These are phyloP conservation scores for Pichia rugopelliculosa DNA, from an alignment of 805 yeast species.

Conservation along the genomic window DNA sequence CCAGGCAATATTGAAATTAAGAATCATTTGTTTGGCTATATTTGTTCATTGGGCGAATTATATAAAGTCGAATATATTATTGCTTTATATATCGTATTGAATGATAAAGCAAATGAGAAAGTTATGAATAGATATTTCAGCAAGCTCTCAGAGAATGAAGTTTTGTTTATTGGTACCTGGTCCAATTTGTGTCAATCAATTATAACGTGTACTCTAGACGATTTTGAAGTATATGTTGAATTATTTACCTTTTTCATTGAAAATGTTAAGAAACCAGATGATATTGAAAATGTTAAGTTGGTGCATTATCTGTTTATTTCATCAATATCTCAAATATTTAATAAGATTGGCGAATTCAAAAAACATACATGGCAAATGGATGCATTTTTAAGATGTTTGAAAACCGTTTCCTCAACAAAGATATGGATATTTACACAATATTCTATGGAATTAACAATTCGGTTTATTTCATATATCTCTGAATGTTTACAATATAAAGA, in stretches of 20 bases:
- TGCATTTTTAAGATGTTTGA: conserved; percentile 29
- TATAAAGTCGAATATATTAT: conserved; percentile 16
- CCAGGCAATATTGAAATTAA: conserved; percentile 4
- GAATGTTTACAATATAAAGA: conserved; percentile 3
- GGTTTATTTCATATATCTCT: conserved; percentile 12
- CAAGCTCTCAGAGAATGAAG: not conserved
- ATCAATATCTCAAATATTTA: conserved; percentile 7
- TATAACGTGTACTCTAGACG: not conserved
- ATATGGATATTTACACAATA: conserved; percentile 61
- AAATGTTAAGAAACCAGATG: conserved; percentile 1
- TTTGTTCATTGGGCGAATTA: conserved; percentile 6
- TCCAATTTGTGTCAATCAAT: conserved; percentile 5
- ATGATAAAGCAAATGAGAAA: not conserved
- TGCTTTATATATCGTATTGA: conserved; percentile 20
- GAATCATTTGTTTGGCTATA: conserved; percentile 13
- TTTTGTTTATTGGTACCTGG: conserved; percentile 1
- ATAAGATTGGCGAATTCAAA: not conserved
- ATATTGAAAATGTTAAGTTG: not conserved
- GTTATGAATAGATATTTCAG: conserved; percentile 4
- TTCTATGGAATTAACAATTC: conserved; percentile 43
- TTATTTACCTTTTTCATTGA: conserved; percentile 1
- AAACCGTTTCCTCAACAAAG: conserved; percentile 38
- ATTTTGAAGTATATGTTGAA: conserved; percentile 3
- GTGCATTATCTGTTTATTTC: not conserved
- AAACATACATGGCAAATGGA: not conserved